A percentile compares a stretch with the other conserved stretches of the same genome.
These are phyloP conservation scores for Hygrocybe punicea DNA, from an alignment of 768 basidiomycete genomes.

Conservation along the genomic window DNA sequence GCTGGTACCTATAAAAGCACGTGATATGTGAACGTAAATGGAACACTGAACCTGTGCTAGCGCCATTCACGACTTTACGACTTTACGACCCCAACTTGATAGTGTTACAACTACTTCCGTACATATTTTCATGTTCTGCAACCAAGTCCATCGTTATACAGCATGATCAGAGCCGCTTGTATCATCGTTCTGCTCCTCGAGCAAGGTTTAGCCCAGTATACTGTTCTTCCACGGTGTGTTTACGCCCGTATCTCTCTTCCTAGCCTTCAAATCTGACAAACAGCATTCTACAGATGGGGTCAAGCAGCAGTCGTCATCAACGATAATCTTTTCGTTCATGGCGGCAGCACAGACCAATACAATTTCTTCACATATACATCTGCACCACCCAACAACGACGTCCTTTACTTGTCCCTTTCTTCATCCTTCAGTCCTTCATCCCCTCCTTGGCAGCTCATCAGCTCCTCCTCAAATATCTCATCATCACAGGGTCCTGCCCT, in stretches of 20 bases:
- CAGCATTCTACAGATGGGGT: conserved; percentile 70
- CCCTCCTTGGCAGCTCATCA: conserved; percentile 67
- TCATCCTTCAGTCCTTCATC: conserved; percentile 53
- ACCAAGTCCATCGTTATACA: no score
- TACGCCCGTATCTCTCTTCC: background rate
- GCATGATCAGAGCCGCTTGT: background rate
- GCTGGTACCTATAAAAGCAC: no score
- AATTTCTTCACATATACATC: conserved; percentile 69
- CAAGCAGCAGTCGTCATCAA: conserved; percentile 62
- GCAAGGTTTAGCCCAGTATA: conserved; percentile 3
- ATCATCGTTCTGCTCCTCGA: background rate
- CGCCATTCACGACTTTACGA: no score
- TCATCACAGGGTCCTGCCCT: conserved; percentile 57
- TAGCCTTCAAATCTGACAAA: conserved; percentile 2
- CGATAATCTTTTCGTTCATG: conserved; percentile 66
- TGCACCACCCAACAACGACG: conserved; percentile 69
- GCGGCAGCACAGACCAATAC: conserved; percentile 73
- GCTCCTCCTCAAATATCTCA: conserved; percentile 42
- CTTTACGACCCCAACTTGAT: no score
- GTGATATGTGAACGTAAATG: no score
- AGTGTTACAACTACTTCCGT: no score
- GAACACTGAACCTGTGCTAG: background rate
- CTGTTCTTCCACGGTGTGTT: conserved; percentile 12
- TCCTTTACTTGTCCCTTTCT: conserved; percentile 65
- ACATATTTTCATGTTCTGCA: no score